A percentile compares a stretch with the other conserved stretches of the same genome.
Conservation (phyloP, 2,329 filamentous ascomycete genomes). For the Pleoardoris graminearum region DNA sequence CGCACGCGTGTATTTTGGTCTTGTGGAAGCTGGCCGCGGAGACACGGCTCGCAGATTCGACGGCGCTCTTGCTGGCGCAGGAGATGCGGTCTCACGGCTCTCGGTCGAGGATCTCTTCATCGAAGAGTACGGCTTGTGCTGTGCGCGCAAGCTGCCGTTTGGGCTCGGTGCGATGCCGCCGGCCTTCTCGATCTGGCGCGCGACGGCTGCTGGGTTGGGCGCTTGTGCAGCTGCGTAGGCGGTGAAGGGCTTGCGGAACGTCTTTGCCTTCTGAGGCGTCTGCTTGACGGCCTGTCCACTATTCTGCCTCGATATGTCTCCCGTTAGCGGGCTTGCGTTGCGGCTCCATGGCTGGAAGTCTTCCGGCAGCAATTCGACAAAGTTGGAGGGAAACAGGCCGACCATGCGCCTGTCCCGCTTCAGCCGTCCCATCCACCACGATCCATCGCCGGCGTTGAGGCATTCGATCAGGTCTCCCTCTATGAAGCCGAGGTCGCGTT, state of each 20-base stretch:
- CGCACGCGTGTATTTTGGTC: constrained; percentile 39
- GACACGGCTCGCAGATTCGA: constrained; percentile 46
- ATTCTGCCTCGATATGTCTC: constrained; percentile 55
- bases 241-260: constrained; percentile 66
- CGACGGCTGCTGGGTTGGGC: constrained; percentile 48
- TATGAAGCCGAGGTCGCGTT: constrained; percentile 93
- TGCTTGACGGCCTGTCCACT: constrained; percentile 54
- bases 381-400: constrained; percentile 95
- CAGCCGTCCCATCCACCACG: constrained; percentile 96
- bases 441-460: constrained; percentile 94
- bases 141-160: constrained; percentile 44
- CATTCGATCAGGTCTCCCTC: constrained; percentile 98
- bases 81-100: constrained; percentile 37
- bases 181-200: constrained; percentile 39
- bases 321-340: constrained; percentile 55
- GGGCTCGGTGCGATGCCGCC: constrained; percentile 34
- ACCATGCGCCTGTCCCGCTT: constrained; percentile 88
- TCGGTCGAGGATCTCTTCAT: constrained; percentile 53
- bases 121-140: constrained; percentile 54
- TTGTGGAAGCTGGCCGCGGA: constrained; percentile 42
- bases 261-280: constrained; percentile 54
- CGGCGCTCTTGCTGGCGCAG: constrained; percentile 24
- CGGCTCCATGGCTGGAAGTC: constrained; percentile 76
- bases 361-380: constrained; percentile 86
- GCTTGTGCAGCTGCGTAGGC: constrained; percentile 57